phyloP scores from a whole-genome alignment of 257 asterid genomes.

The Solanum pennellii region DNA sequence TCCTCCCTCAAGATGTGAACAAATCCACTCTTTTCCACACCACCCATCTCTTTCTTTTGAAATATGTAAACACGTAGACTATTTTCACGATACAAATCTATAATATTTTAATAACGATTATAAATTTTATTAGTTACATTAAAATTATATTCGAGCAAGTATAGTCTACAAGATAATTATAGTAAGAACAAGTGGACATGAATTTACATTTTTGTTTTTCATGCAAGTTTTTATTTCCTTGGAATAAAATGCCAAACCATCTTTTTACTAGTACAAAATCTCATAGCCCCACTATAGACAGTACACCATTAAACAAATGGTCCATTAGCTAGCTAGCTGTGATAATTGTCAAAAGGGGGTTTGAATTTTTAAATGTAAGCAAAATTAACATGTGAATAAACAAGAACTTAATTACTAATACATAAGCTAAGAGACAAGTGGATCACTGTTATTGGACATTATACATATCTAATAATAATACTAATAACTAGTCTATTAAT shows the following conservation, averaged over 20 bases:
- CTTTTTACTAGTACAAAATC: conserved; percentile 22
- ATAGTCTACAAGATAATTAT: neutral
- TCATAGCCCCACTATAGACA: conserved; percentile 11
- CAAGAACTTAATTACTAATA: neutral
- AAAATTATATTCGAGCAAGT: accelerated
- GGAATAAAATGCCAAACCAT: conserved; percentile 45
- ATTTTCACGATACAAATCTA: too few relatives aligned
- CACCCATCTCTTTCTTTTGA: conserved; percentile 22
- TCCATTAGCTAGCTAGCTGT: neutral
- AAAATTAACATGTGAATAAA: conserved; percentile 26
- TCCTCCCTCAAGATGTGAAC: conserved; percentile 43
- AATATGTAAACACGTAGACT: neutral
- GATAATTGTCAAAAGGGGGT: neutral
- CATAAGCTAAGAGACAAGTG: conserved; percentile 1
- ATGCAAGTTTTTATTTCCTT: conserved; percentile 6
- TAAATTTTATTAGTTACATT: too few relatives aligned
- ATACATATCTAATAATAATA: neutral
- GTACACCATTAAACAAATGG: neutral
- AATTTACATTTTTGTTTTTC: neutral
- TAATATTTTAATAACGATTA: too few relatives aligned
- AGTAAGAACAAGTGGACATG: neutral
- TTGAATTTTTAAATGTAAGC: conserved; percentile 18
- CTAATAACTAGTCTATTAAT: neutral
- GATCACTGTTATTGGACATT: conserved; percentile 1
- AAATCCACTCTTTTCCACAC: conserved; percentile 23